phyloP scores from a whole-genome alignment of 208 protist species.

The Crithidia fasciculata region DNA sequence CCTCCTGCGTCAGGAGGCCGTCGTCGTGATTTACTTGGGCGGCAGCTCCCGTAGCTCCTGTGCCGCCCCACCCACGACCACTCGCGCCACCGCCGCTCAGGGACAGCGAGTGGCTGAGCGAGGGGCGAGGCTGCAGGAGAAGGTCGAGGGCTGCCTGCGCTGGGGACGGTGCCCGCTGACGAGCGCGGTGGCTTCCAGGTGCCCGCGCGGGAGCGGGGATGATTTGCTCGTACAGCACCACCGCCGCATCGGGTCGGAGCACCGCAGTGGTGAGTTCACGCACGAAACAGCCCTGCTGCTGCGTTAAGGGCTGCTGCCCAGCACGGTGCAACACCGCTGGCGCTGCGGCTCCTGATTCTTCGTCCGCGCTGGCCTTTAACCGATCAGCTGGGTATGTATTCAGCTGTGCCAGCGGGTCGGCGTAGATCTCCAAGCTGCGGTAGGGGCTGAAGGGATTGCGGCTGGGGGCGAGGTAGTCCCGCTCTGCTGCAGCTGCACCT shows the following conservation, averaged over 20 bases:
- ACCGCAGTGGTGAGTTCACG: conserved; percentile 7
- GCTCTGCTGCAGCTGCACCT: neutral
- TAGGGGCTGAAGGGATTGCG: conserved; percentile 71
- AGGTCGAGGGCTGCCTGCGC: conserved; percentile 5
- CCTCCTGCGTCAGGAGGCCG: neutral
- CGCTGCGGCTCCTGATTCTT: neutral
- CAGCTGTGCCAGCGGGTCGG: neutral
- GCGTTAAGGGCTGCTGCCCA: neutral
- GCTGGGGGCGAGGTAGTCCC: conserved; percentile 64
- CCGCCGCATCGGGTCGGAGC: conserved; percentile 38
- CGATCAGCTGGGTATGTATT: neutral
- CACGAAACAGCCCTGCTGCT: conserved; percentile 5
- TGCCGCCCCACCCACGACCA: neutral
- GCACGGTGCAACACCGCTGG: neutral
- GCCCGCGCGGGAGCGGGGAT: conserved; percentile 17
- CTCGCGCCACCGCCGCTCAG: conserved; percentile 1
- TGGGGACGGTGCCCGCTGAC: neutral
- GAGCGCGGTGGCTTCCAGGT: neutral
- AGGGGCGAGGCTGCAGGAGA: neutral
- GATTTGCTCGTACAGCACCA: conserved; percentile 39
- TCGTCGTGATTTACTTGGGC: neutral
- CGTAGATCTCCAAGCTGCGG: conserved; percentile 19
- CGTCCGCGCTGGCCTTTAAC: too few relatives aligned
- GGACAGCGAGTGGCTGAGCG: neutral
- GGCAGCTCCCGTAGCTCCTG: neutral